Evolutionary conservation across 2,329 filamentous ascomycete genomes (phyloP).

Genomic region (Magnaporthiopsis incrustans): DNA sequence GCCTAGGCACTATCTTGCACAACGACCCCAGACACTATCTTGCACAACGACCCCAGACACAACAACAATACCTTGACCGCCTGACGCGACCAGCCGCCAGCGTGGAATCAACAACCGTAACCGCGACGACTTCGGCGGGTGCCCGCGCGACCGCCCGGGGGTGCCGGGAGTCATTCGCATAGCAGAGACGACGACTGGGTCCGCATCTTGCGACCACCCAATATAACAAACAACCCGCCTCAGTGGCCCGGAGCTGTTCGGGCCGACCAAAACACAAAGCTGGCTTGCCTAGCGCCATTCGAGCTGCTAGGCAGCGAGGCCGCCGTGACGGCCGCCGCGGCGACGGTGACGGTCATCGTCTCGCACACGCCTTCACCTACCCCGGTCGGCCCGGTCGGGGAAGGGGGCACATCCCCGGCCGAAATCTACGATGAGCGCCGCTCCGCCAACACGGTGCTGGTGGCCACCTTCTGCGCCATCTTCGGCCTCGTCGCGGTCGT

Average conservation of each 20-base stretch:
- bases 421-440: background rate
- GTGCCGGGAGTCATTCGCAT: background rate
- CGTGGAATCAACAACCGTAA: background rate
- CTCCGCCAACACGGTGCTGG: constrained; percentile 6
- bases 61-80: background rate
- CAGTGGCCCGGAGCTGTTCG: background rate
- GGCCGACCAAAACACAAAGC: background rate
- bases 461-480: constrained; percentile 3
- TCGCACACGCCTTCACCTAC: background rate
- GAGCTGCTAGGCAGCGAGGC: background rate
- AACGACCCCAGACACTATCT: background rate
- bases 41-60: background rate
- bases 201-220: background rate
- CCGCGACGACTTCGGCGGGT: background rate
- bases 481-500: background rate
- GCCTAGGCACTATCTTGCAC: background rate
- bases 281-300: background rate
- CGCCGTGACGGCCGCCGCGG: too few species aligned
- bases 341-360: background rate
- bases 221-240: background rate
- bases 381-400: too few species aligned
- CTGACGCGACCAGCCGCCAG: too few species aligned
- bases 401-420: background rate
- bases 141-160: background rate
- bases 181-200: background rate